Evolutionary conservation across 208 protist species (phyloP), one percentile per base, ranked within the genome.

Genomic region (Acanthamoeba pearcei): DNA sequence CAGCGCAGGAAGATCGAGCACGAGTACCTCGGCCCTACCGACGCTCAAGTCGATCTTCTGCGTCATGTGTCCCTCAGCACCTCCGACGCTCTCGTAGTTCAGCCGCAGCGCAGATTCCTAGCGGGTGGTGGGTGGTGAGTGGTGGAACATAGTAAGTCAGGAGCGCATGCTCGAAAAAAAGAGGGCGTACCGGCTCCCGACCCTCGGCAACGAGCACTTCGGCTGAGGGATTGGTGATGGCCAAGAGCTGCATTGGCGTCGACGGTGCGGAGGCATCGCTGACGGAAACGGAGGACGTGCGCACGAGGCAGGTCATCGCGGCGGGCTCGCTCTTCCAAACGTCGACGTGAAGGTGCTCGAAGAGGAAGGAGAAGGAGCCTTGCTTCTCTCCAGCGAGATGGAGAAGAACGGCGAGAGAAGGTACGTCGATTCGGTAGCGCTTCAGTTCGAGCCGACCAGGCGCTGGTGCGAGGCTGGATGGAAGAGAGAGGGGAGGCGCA

Each of bases 31-130:
- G 68, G 32, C 68, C 68, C 27, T 76, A 8, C 68, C 27, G 13
- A 76, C 4, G 68, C n/a, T 38, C 68, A 76, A 76, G 68, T 76
- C 68, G n/a, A 76, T 76, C 68, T 76, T 76, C 68, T 76, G 68
- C 68, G 68, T 76, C 68, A 42, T 76, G n/a, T 76, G 68, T 32
- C 68, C 68, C 68, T 76, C 68, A 42, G 68, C 68, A 42, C 68
- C 19, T 35, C 68, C 68, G 13, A 38, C 68, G 17, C 27, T 32
- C 27, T 76, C 68, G 32, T 76, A 76, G 68, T 76, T 29, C 27
- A 76, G 68, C 27, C 68, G 68, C 68, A 76, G 68, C 13, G 68
- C 68, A 76, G 68, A 42, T 76, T 32, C 68, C 68, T 76, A n/a
- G n/a, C 1, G 68, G 27, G 38, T 38, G 38, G 27, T 38, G 68